Conservation (phyloP, 2,329 filamentous ascomycete species). For the Exophiala viscosa region DNA sequence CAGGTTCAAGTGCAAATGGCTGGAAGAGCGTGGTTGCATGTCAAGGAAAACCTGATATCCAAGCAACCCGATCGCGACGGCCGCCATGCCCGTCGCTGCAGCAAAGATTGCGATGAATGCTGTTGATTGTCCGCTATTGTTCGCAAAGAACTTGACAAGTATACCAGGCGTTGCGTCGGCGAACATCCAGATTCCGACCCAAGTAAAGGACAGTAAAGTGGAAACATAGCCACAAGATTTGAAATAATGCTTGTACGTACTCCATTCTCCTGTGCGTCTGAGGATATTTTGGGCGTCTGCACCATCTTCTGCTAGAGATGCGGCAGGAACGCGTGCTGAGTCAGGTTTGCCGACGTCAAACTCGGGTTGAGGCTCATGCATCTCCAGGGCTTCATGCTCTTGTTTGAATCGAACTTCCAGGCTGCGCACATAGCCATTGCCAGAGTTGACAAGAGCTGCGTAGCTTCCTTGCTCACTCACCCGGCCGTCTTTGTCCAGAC, state of each 20-base stretch:
- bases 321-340: slow-evolving; percentile 33
- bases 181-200: slow-evolving; percentile 9
- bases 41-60: slow-evolving; percentile 48
- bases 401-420: slow-evolving; percentile 30
- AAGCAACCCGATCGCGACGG: slow-evolving; percentile 4
- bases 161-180: slow-evolving; percentile 14
- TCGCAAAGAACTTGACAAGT: slow-evolving; percentile 28
- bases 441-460: slow-evolving; percentile 32
- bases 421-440: slow-evolving; percentile 41
- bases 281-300: slow-evolving; percentile 21
- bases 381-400: slow-evolving; percentile 21
- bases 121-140: slow-evolving; percentile 17
- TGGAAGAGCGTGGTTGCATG: slow-evolving; percentile 53
- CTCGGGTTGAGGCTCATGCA: slow-evolving; percentile 15
- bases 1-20: slow-evolving; percentile 47
- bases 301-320: slow-evolving; percentile 42
- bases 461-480: slow-evolving; percentile 43
- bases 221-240: slow-evolving; percentile 29
- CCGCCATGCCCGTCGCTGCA: slow-evolving; percentile 1
- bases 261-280: slow-evolving; percentile 34
- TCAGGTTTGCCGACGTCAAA: slow-evolving; percentile 31
- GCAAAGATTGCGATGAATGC: slow-evolving; percentile 18
- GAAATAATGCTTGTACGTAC: slow-evolving; percentile 34
- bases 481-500: slow-evolving; percentile 37
- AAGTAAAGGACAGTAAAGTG: slow-evolving; percentile 17